phyloP scores from a whole-genome alignment of 108 stramenopile genomes.

The Conticribra weissflogii region DNA sequence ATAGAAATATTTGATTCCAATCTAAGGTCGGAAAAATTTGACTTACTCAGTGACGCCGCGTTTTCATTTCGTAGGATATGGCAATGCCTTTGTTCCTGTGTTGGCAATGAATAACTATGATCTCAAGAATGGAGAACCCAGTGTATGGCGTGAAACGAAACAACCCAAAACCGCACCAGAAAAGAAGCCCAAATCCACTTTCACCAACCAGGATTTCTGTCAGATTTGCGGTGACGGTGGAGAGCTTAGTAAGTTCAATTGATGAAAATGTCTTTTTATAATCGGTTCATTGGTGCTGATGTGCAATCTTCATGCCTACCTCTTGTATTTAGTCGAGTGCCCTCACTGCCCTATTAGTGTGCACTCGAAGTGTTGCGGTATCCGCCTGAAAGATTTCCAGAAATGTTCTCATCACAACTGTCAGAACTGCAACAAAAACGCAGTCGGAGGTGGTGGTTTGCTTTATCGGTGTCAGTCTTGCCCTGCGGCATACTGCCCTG shows the following conservation, averaged over 20 bases:
- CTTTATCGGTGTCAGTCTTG: constrained; percentile 86
- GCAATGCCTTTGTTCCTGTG: constrained; percentile 54
- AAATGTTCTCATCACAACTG: constrained; percentile 87
- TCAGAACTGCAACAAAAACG: constrained; percentile 56
- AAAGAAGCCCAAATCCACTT: constrained; percentile 33
- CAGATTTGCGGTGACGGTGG: constrained; percentile 85
- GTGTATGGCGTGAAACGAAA: constrained; percentile 67
- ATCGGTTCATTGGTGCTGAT: too few species aligned
- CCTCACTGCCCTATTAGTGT: constrained; percentile 63
- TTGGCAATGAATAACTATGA: constrained; percentile 68
- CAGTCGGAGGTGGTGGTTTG: constrained; percentile 73
- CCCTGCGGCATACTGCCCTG: constrained; percentile 78
- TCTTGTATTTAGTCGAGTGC: constrained; percentile 56
- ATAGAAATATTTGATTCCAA: not conserved
- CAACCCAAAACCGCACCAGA: constrained; percentile 9
- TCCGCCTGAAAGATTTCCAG: constrained; percentile 40
- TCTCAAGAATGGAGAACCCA: constrained; percentile 61
- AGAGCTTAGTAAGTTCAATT: not conserved
- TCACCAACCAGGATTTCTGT: constrained; percentile 57
- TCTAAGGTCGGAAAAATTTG: too few species aligned
- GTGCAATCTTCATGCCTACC: not conserved
- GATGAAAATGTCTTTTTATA: too few species aligned
- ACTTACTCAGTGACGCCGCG: too few species aligned
- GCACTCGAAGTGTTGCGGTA: constrained; percentile 54
- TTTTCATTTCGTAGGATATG: constrained; percentile 45